Base-by-base conservation (phyloP, 208 protist genomes). In the Lotmaria passim region DNA sequence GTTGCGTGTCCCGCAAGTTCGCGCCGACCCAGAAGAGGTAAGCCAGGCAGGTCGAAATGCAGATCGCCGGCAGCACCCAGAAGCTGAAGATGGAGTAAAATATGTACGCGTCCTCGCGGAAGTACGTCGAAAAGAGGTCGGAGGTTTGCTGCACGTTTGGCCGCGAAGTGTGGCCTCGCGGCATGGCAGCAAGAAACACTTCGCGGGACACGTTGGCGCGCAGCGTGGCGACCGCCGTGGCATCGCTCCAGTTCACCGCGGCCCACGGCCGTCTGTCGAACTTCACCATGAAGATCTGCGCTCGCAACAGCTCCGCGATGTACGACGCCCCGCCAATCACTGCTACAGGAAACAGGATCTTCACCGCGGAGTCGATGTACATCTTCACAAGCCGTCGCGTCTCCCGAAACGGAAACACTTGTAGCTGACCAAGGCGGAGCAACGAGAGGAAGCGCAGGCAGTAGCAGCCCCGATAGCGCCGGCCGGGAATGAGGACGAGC, bases 371-470 rank as follows among this genome's bases (percentile, higher is more conserved):
- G 19, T 72, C 47, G 10, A 90, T 64, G 58, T 83, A 90, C 47
- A 80, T 69, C 58, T 82, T 75, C n/a, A 85, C 30, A 41, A 89
- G 82, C 17, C 72, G 62, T 12, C 73, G 73, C 19, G 75, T 68
- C 19, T 64, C 43, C 0, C 58, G 50, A 24, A 90, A 85, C 7
- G 79, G 83, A 39, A 80, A 79, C 3, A 89, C 69, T 70, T 89
- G 81, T 3, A 94, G 46, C 68, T 94, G 89, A 2, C 72, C 78
- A 14, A 91, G 34, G 7, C 89, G 84, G 7, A 91, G 44, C 56
- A 91, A 64, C n/a, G 89, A 94, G 0, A 91, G 23, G 55, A 87
- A 94, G 28, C 83, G 76, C 28, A 88, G 39, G 55, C 73, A 79
- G 61, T 89, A 89, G 44, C 73, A 78, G 3, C 44, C 61, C 44